Evolutionary conservation across 2,329 filamentous ascomycete species (phyloP).

Genomic region (Talaromyces amestolkiae): DNA sequence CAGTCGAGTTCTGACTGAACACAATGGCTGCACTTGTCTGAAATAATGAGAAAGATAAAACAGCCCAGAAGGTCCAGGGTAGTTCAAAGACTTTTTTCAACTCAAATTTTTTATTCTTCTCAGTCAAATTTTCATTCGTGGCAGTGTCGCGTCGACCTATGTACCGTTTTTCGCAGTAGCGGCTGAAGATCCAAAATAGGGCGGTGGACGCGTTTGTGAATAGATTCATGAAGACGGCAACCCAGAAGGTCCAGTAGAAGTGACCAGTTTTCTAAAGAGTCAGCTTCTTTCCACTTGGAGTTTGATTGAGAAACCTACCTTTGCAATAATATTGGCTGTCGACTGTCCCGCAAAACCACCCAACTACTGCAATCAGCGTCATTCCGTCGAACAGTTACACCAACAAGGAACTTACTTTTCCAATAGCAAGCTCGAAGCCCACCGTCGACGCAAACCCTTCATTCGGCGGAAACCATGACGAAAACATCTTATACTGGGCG

Average conservation of each 20-base stretch:
- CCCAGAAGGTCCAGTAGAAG: constrained; percentile 64
- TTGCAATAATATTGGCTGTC: constrained; percentile 59
- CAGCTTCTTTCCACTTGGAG: neutral
- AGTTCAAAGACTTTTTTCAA: constrained; percentile 55
- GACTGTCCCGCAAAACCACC: constrained; percentile 61
- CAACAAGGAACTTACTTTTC: constrained; percentile 41
- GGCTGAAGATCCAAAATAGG: constrained; percentile 57
- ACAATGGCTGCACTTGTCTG: constrained; percentile 57
- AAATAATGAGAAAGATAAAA: constrained; percentile 57
- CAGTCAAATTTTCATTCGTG: constrained; percentile 59
- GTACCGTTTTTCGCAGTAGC: constrained; percentile 51
- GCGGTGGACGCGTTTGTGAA: constrained; percentile 59
- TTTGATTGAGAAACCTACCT: constrained; percentile 25
- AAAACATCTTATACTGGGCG: constrained; percentile 65
- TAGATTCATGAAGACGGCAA: constrained; percentile 63
- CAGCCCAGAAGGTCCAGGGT: constrained; percentile 60
- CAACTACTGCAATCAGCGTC: constrained; percentile 33
- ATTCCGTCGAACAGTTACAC: neutral
- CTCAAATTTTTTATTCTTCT: constrained; percentile 60
- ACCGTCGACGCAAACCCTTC: constrained; percentile 62
- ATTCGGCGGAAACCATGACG: constrained; percentile 62
- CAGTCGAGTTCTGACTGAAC: constrained; percentile 59
- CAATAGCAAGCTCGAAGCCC: constrained; percentile 59
- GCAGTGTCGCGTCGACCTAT: constrained; percentile 52
- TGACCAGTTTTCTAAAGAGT: constrained; percentile 51